A percentile compares a stretch with the other conserved stretches of the same genome.
phyloP scores from a whole-genome alignment of 495 filamentous ascomycete species.

The Penicillium lividum region DNA sequence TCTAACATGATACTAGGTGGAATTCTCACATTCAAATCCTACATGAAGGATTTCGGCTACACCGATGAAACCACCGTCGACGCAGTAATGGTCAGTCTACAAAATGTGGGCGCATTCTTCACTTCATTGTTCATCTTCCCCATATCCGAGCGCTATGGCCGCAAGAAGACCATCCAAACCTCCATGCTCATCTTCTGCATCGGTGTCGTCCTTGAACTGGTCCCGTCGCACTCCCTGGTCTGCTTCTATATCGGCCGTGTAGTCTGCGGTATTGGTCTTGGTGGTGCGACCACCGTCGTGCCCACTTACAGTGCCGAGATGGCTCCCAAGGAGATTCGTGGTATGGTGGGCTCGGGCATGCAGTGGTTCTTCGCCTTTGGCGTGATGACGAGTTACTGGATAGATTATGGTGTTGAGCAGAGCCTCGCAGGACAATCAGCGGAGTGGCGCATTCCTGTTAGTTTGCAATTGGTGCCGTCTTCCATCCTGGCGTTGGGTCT shows the following conservation, averaged over 20 bases:
- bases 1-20: slow-evolving; percentile 16
- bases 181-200: slow-evolving; percentile 45
- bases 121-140: slow-evolving; percentile 42
- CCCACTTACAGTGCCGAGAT: slow-evolving; percentile 58
- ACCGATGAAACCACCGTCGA: slow-evolving; percentile 29
- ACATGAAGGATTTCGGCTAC: slow-evolving; percentile 27
- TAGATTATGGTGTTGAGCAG: slow-evolving; percentile 50
- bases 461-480: slow-evolving; percentile 51
- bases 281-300: slow-evolving; percentile 52
- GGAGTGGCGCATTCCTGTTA: slow-evolving; percentile 58
- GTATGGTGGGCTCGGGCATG: slow-evolving; percentile 48
- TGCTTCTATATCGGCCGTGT: slow-evolving; percentile 51
- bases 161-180: slow-evolving; percentile 43
- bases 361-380: slow-evolving; percentile 52
- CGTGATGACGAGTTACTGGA: slow-evolving; percentile 53
- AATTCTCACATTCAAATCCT: slow-evolving; percentile 27
- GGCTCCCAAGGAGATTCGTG: slow-evolving; percentile 55
- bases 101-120: slow-evolving; percentile 34
- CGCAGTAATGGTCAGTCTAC: slow-evolving; percentile 33
- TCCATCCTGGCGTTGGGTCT: slow-evolving; percentile 47
- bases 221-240: slow-evolving; percentile 43
- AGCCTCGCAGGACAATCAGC: slow-evolving; percentile 31
- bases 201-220: slow-evolving; percentile 45
- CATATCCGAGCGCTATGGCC: slow-evolving; percentile 42
- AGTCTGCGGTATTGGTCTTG: slow-evolving; percentile 57